phyloP scores from a whole-genome alignment of 768 basidiomycete species.

The Boletus vinaceobasis region DNA sequence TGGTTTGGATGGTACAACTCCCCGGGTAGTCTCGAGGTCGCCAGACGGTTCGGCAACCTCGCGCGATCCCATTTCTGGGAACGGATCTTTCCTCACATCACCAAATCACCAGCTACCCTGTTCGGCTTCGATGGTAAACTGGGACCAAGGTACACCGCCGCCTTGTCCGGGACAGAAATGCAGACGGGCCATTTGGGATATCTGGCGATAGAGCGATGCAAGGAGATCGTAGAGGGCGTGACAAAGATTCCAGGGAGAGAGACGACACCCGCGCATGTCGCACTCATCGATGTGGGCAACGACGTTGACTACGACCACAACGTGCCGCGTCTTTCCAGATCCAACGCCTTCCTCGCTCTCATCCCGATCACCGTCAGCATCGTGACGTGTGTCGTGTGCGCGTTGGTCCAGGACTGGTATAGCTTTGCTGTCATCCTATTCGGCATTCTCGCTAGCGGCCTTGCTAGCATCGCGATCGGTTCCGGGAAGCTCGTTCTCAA shows the following conservation, averaged over 20 bases:
- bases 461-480: slow-evolving; percentile 26
- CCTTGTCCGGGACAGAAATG: slow-evolving; percentile 26
- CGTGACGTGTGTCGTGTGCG: slow-evolving; percentile 22
- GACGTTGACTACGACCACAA: slow-evolving; percentile 1
- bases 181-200: slow-evolving; percentile 30
- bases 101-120: slow-evolving; percentile 17
- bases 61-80: slow-evolving; percentile 26
- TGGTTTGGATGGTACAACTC: slow-evolving; percentile 37
- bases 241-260: slow-evolving; percentile 8
- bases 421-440: slow-evolving; percentile 29
- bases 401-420: slow-evolving; percentile 28
- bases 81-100: slow-evolving; percentile 22
- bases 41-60: slow-evolving; percentile 28
- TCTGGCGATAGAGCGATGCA: slow-evolving; percentile 20
- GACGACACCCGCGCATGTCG: slow-evolving; percentile 12
- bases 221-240: neutral
- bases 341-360: slow-evolving; percentile 6
- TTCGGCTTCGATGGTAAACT: slow-evolving; percentile 25
- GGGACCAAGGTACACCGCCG: slow-evolving; percentile 27
- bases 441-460: slow-evolving; percentile 30
- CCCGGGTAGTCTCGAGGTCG: slow-evolving; percentile 30
- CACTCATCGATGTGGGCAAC: slow-evolving; percentile 16
- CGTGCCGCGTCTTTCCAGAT: slow-evolving; percentile 1
- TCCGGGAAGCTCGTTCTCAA: slow-evolving; percentile 20
- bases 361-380: slow-evolving; percentile 28